Base-by-base conservation (phyloP, 805 yeast genomes). In the Wickerhamomyces rabaulensis region DNA sequence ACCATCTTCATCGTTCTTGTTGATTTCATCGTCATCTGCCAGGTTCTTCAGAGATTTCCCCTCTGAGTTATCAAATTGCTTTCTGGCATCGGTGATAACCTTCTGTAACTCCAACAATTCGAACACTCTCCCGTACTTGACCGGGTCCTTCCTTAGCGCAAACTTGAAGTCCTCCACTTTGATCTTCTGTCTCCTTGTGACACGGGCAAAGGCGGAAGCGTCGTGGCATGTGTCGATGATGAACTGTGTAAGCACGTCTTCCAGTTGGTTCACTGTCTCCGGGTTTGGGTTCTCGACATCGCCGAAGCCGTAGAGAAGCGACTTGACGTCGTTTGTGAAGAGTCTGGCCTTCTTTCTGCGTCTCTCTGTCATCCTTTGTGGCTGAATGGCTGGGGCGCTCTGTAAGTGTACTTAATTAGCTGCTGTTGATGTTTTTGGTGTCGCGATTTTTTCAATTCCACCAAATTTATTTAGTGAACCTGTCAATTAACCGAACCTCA, bases 141-240 rank as follows among this genome's bases (percentile, higher is more conserved):
- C 67, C 2, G 82, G 79, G 56, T 85, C 92, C 45, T 74, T 74
- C 40, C 90, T 66, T 43, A 86, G 62, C 0, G 84, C 87, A 63
- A 83, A 85, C 60, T 78, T 80, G 65, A 85, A 79, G 57, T 85
- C 91, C 39, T 84, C 90, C 16, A 84, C 79, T 52, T 79, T 80
- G 52, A 85, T 73, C 63, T 84, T 85, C 50, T 72, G 78, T 35
- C 89, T 68, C 12, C 68, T 68, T 1, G 81, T 74, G 4, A 77
- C 72, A 37, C 73, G 66, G 31, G 87, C 72, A 52, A 73, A 69
- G 21, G 73, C 58, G 51, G 71, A 58, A 15, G 84, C 79, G 52
- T 76, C 75, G 52, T 78, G 67, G 67, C 88, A 71, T 10, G 84
- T 70, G 56, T 80, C 84, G 3, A 77, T 73, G 37, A 85, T 63